Evolutionary conservation across 139 green algal species (phyloP).

Genomic region (Chara braunii): DNA sequence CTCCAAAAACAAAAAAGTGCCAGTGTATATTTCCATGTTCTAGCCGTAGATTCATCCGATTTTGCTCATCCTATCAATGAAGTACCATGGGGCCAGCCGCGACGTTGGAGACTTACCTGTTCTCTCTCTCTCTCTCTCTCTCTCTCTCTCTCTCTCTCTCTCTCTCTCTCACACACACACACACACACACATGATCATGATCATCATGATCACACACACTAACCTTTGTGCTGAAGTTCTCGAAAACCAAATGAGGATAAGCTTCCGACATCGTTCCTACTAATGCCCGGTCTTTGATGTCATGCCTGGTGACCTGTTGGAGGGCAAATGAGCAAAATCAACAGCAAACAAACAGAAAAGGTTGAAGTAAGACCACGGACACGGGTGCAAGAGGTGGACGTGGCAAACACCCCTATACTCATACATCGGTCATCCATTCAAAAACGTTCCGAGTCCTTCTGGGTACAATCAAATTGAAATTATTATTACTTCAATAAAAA

Average conservation of each 20-base stretch:
- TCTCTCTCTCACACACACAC: not conserved
- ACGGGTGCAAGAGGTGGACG: not conserved
- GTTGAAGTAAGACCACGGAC: not conserved
- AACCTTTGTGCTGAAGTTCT: constrained; percentile 70
- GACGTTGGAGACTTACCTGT: no score
- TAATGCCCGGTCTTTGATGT: constrained; percentile 85
- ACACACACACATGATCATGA: not conserved
- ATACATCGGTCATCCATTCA: not conserved
- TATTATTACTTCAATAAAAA: no score
- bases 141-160: no score
- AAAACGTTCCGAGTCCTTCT: no score
- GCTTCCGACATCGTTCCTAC: constrained; percentile 89
- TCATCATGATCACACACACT: not conserved
- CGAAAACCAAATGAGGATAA: constrained; percentile 88
- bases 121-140: no score
- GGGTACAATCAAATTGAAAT: no score
- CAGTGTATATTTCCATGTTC: no score
- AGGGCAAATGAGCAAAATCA: not conserved
- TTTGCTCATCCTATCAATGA: no score
- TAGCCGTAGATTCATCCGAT: no score
- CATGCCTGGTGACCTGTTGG: constrained; percentile 42
- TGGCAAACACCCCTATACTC: not conserved
- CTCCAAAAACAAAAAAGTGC: no score
- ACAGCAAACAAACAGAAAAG: no score
- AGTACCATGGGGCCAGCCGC: no score